Evolutionary conservation across 2,329 filamentous ascomycete species (phyloP).

Genomic region (Fusarium illudens): DNA sequence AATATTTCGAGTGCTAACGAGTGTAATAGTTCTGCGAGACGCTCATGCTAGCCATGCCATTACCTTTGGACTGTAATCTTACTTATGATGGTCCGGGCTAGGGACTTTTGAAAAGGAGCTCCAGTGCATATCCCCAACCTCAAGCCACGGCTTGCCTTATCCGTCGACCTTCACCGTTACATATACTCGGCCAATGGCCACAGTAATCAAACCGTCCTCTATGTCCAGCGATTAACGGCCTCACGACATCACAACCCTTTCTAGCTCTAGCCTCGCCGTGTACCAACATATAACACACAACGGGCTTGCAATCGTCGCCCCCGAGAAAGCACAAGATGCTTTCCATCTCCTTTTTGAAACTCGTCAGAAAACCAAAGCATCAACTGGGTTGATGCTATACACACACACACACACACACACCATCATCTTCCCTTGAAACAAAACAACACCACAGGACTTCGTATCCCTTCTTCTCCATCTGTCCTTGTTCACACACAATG

Average conservation of each 20-base stretch:
- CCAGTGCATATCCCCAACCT: neutral
- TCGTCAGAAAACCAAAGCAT: neutral
- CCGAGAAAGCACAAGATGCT: slow-evolving; percentile 4
- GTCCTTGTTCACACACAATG: slow-evolving; percentile 27
- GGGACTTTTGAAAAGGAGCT: slow-evolving; percentile 5
- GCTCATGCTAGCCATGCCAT: slow-evolving; percentile 47
- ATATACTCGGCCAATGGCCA: slow-evolving; percentile 19
- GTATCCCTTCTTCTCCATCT: slow-evolving; percentile 24
- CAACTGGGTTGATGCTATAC: neutral
- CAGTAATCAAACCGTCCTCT: slow-evolving; percentile 11
- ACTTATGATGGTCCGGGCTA: neutral
- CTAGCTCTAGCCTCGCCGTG: slow-evolving; percentile 19
- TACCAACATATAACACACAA: slow-evolving; percentile 9
- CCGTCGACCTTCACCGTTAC: slow-evolving; percentile 17
- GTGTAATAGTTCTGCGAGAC: slow-evolving; percentile 46
- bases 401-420: slow-evolving; percentile 9
- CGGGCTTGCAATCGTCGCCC: slow-evolving; percentile 12
- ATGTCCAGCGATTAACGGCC: slow-evolving; percentile 31
- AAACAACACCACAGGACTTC: neutral
- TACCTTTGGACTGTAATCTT: slow-evolving; percentile 44
- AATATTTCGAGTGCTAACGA: slow-evolving; percentile 4
- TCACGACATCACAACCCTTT: slow-evolving; percentile 17
- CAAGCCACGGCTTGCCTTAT: slow-evolving; percentile 2
- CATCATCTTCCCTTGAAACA: slow-evolving; percentile 11
- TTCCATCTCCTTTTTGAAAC: neutral